Evolutionary conservation across 208 protist species (phyloP).

Genomic region (Strigomonas culicis): DNA sequence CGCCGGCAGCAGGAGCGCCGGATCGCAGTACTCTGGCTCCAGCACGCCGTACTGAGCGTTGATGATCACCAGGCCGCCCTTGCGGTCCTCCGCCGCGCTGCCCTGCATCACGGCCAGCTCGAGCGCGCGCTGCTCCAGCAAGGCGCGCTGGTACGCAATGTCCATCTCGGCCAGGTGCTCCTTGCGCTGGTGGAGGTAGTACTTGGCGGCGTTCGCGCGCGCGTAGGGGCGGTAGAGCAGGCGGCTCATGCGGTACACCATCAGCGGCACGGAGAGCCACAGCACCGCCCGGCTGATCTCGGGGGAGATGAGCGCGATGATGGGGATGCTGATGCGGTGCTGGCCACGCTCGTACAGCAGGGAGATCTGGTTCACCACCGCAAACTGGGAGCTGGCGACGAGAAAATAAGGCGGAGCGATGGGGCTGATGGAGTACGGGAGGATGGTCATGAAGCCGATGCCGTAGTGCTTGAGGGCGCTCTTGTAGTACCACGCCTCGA

Average conservation of each 20-base stretch:
- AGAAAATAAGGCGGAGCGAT: constrained; percentile 41
- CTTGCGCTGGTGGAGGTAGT: constrained; percentile 44
- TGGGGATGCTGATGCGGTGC: constrained; percentile 67
- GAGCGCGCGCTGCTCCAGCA: constrained; percentile 68
- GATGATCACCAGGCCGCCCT: constrained; percentile 80
- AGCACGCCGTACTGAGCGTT: constrained; percentile 86
- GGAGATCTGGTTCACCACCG: constrained; percentile 57
- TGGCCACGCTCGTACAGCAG: constrained; percentile 64
- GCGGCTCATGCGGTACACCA: constrained; percentile 41
- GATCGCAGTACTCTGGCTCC: constrained; percentile 50
- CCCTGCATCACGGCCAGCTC: constrained; percentile 40
- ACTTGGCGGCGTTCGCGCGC: constrained; percentile 29
- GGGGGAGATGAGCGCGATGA: constrained; percentile 61
- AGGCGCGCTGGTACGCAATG: constrained; percentile 54
- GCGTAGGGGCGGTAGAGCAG: constrained; percentile 53
- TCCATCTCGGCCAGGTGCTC: constrained; percentile 73
- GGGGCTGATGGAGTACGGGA: constrained; percentile 52
- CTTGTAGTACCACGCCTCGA: constrained; percentile 63
- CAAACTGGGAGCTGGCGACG: constrained; percentile 31
- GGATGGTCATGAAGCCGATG: constrained; percentile 45
- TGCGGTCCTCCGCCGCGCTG: constrained; percentile 52
- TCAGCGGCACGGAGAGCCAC: constrained; percentile 59
- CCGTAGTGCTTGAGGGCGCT: constrained; percentile 54
- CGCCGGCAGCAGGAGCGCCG: constrained; percentile 7
- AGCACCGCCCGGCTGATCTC: constrained; percentile 35